Base-by-base conservation (phyloP, 176 grass and related monocot species). In the Aegilops speltoides region DNA sequence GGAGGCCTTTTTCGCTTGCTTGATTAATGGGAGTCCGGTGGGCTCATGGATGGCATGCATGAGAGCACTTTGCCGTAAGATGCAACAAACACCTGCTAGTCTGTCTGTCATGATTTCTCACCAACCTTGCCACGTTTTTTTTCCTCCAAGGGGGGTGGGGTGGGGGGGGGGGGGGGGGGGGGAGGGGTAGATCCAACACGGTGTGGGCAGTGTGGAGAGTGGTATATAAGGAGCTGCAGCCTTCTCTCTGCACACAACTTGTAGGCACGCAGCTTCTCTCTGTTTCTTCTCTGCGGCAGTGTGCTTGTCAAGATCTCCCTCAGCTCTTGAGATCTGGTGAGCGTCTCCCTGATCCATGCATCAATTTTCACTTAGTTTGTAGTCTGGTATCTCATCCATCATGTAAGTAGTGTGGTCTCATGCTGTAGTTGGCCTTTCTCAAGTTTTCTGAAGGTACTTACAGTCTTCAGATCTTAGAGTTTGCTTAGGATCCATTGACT, bases 31-130 rank as follows among this genome's bases (percentile, higher is more conserved):
- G 19, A 33, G 74, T 77, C 46, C 25, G 74, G 74, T 77, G 46
- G 74, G 9, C 70, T 77, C 74, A 56, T 77, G 74, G 74, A 29
- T 56, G 74, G 74, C 74, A 77, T 56, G 74, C 74, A 77, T 56
- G 26, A 12, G 46, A 77, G 74, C 74, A 56, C 74, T 77, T 77
- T 76, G 74, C 74, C 74, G 45, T 77, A 77, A 77, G 74, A 56
- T 77, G 46, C 74, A 77, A 56, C 26, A 56, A 48, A 77, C 74
- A 77, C 74, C 74, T 77, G 73, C 25, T 76, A 46, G 29, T 17
- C 45, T 76, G 26, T 17, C 45, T 76, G 8, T 54, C 45, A 52
- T 76, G 73, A 76, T 76, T 29, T 76, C 43, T 31, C 16, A 76
- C 73, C 73, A 76, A 54, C 73, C 73, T 76, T 76, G 73, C 29